A percentile compares a stretch with the other conserved stretches of the same genome.
Conservation (phyloP, 2,329 filamentous ascomycete species). For the Xylariaceae sp. region DNA sequence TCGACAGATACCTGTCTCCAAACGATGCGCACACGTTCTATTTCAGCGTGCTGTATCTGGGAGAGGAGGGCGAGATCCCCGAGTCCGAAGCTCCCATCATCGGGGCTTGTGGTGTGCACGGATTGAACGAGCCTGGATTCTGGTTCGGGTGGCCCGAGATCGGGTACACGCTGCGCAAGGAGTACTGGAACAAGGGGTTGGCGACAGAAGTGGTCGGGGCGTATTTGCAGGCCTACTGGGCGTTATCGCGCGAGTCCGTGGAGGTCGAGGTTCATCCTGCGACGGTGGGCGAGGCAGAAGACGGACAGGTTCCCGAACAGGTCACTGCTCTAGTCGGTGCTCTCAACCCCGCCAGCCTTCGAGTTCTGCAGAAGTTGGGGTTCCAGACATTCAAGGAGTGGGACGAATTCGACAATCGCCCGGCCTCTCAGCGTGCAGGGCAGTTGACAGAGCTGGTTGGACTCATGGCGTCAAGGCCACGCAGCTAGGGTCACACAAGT, state of each 20-base stretch:
- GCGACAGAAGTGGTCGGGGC: conserved; percentile 52
- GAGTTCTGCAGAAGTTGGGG: conserved; percentile 53
- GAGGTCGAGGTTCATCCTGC: conserved; percentile 39
- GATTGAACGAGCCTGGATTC: conserved; percentile 20
- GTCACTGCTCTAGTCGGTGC: conserved; percentile 46
- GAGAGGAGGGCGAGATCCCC: conserved; percentile 31
- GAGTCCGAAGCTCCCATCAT: conserved; percentile 50
- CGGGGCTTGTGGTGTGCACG: conserved; percentile 42
- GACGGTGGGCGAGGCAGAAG: conserved; percentile 26
- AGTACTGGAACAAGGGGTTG: conserved; percentile 53
- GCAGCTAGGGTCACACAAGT: not conserved
- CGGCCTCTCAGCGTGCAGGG: not conserved
- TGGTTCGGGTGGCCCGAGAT: conserved; percentile 52
- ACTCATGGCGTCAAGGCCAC: not conserved
- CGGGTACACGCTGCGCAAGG: conserved; percentile 52
- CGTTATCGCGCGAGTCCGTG: conserved; percentile 42
- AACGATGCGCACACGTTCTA: conserved; percentile 52
- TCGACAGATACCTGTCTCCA: conserved; percentile 42
- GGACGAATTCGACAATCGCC: conserved; percentile 25
- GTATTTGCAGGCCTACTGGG: conserved; percentile 44
- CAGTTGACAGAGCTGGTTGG: conserved; percentile 10
- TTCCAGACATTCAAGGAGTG: conserved; percentile 45
- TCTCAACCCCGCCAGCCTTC: conserved; percentile 49
- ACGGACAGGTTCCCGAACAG: conserved; percentile 33
- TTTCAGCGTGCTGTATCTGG: conserved; percentile 40